Percentiles rank a stretch among this genome's conserved stretches.
Conservation (phyloP, 148 eudicot genomes). For the Spergularia marina region DNA sequence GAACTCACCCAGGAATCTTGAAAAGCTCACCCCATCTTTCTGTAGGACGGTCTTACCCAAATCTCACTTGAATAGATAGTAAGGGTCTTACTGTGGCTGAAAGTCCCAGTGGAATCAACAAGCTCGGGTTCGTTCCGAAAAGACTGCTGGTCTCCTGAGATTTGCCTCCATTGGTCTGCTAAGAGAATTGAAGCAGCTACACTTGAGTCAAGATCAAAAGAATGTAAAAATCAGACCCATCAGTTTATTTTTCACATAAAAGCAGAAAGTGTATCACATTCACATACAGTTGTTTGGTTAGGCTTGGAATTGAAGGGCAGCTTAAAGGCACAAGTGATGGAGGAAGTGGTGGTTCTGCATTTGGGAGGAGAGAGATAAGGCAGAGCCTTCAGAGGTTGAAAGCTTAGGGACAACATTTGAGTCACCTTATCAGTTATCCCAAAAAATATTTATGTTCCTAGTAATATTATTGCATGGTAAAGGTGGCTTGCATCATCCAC, state of each 20-base stretch:
- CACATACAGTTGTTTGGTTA: constrained; percentile 19
- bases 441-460: too few relatives aligned
- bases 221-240: neutral
- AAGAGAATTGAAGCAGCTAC: neutral
- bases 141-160: constrained; percentile 19
- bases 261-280: neutral
- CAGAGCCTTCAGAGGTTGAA: constrained; percentile 56
- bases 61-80: neutral
- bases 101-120: constrained; percentile 50
- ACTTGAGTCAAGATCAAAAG: neutral
- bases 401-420: constrained; percentile 53
- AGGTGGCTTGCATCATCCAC: neutral
- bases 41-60: too few relatives aligned
- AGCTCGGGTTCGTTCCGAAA: constrained; percentile 22
- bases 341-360: constrained; percentile 16
- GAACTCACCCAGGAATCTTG: too few relatives aligned
- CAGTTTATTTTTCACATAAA: neutral
- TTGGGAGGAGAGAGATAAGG: constrained; percentile 48
- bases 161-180: constrained; percentile 25
- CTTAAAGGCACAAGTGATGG: constrained; percentile 32
- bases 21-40: too few relatives aligned
- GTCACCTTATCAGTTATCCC: constrained; percentile 25
- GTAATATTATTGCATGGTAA: neutral
- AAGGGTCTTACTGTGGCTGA: constrained; percentile 48
- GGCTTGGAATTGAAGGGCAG: constrained; percentile 26